Base-by-base conservation (phyloP, 2,329 filamentous ascomycete species). In the Escovopsis sp. region DNA sequence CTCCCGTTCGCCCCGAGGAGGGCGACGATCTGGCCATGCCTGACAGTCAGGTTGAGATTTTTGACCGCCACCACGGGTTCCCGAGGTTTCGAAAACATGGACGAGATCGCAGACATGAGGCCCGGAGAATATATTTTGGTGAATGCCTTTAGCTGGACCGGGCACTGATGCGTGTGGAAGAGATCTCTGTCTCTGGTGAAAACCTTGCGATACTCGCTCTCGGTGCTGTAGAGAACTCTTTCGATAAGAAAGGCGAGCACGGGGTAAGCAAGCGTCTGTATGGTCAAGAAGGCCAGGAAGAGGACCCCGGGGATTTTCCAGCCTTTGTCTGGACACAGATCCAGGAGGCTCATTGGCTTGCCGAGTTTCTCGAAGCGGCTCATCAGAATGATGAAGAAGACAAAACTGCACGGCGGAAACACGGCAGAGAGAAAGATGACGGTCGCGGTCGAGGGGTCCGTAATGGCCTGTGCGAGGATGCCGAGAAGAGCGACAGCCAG, bases 1-100 rank as follows among this genome's bases (percentile, higher is more conserved):
- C 80, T 86, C 15, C 88, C 88, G 56, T 95, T 95, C 6, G 87
- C 85, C 33, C 88, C 88, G 0, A 95, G 71, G 0, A 95, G 67
- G 2, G 88, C 84, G 55, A 93, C 73, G 41, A 95, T 94, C 52
- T 94, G 81, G 1, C 88, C 88, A 48, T 78, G 75, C 4, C 75
- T 70, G 3, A 85, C 84, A 15, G 73, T 71, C 39, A 95, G 67
- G 41, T 72, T 81, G 33, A 95, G 65, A 35, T 78, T 68, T 45
- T 86, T 71, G 35, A 95, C 86, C 4, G 88, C 88, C n/a, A 80
- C 61, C 1, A 94, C 85, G 0, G 77, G 77, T 33, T 80, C 72
- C 5, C 47, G 41, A 3, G 67, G 62, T 46, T 64, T 65, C 36
- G 59, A 59, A 12, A 68, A 55, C 45, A 68, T 65, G 4, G 75